Conservation (phyloP, 306 rosid genomes). For the Sicyos baderoa region DNA sequence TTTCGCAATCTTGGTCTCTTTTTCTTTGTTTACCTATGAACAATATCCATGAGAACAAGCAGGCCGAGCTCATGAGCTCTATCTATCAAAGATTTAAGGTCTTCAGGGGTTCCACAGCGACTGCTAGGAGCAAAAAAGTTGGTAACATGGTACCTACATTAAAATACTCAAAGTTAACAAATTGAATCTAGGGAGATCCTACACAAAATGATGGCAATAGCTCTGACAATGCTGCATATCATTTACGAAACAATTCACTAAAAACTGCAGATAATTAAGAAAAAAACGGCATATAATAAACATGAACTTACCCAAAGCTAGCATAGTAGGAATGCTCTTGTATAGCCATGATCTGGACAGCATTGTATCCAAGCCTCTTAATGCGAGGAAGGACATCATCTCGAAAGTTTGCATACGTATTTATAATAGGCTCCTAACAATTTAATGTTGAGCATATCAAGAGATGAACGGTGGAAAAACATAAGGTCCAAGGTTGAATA, state of each 20-base stretch:
- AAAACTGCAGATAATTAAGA: neutral
- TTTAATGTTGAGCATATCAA: slow-evolving; percentile 15
- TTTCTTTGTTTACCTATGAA: slow-evolving; percentile 65
- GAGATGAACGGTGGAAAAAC: neutral
- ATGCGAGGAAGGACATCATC: slow-evolving; percentile 77
- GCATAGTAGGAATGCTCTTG: slow-evolving; percentile 99
- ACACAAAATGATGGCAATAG: neutral
- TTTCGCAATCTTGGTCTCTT: neutral
- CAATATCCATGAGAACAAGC: slow-evolving; percentile 98
- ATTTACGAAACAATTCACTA: slow-evolving; percentile 3
- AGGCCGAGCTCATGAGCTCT: slow-evolving; percentile 91
- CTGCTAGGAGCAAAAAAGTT: slow-evolving; percentile 98
- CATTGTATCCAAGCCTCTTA: slow-evolving; percentile 87
- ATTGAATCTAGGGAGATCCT: slow-evolving; percentile 4
- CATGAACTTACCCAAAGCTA: slow-evolving; percentile 75
- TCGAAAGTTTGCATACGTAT: slow-evolving; percentile 71
- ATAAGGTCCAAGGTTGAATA: neutral
- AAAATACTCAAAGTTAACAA: slow-evolving; percentile 9
- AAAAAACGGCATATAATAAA: slow-evolving; percentile 15
- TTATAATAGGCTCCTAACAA: slow-evolving; percentile 80
- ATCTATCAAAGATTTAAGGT: slow-evolving; percentile 83
- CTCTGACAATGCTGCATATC: slow-evolving; percentile 6
- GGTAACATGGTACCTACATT: slow-evolving; percentile 85
- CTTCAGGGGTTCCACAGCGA: slow-evolving; percentile 96
- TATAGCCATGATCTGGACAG: slow-evolving; percentile 98